These are phyloP conservation scores for Styphnolobium japonicum DNA, from an alignment of 306 rosid genomes.

Conservation along the genomic window DNA sequence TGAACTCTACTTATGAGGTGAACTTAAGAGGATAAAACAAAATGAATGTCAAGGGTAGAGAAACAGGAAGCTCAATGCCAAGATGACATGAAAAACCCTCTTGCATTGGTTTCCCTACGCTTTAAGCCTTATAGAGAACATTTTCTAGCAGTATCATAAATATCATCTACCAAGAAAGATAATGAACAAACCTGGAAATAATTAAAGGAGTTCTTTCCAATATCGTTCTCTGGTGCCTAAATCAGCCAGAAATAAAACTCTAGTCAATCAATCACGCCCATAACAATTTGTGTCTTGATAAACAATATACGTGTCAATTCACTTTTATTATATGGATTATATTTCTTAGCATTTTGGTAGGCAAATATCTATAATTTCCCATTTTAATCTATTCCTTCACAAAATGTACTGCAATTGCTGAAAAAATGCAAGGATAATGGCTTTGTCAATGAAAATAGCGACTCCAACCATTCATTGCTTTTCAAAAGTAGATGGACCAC, in stretches of 20 bases:
- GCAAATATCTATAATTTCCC: background rate
- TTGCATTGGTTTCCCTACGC: conserved; percentile 7
- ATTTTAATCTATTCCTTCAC: background rate
- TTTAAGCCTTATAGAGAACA: background rate
- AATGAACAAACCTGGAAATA: conserved; percentile 78
- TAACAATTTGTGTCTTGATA: background rate
- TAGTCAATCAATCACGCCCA: conserved; percentile 28
- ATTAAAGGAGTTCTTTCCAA: conserved; percentile 90
- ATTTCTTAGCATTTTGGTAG: background rate
- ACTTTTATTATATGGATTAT: background rate
- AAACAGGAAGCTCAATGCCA: conserved; percentile 8
- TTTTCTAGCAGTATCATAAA: background rate
- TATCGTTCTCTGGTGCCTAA: conserved; percentile 89
- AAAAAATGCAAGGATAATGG: background rate
- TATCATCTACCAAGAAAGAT: background rate
- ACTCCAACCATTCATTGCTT: background rate
- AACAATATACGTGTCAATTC: background rate
- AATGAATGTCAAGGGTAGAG: background rate
- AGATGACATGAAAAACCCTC: background rate
- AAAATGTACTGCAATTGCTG: background rate
- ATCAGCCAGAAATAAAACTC: conserved; percentile 23
- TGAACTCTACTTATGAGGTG: background rate
- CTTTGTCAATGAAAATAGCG: background rate
- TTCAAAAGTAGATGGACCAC: background rate
- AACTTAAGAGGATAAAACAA: background rate